A percentile compares a stretch with the other conserved stretches of the same genome.
phyloP scores from a whole-genome alignment of 2,329 filamentous ascomycete genomes.

The Cercospora janseana region DNA sequence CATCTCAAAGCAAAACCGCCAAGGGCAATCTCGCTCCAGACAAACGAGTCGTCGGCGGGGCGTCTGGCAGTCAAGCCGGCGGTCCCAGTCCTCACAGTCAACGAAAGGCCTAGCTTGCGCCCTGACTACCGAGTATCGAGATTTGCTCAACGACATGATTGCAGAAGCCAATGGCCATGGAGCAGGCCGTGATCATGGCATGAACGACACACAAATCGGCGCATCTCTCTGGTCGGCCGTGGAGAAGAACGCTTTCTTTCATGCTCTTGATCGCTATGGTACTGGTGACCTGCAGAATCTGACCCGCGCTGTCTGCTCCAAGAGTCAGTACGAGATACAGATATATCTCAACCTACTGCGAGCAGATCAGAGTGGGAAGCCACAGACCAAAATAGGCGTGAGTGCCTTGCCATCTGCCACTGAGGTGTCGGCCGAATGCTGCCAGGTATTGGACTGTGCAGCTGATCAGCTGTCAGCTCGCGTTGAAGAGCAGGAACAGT shows the following conservation, averaged over 20 bases:
- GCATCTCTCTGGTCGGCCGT: conserved; percentile 64
- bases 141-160: conserved; percentile 58
- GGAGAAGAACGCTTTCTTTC: conserved; percentile 72
- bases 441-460: conserved; percentile 62
- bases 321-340: conserved; percentile 70
- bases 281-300: conserved; percentile 62
- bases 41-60: conserved; percentile 12
- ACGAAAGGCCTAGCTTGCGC: conserved; percentile 7
- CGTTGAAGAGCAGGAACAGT: conserved; percentile 63
- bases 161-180: conserved; percentile 40
- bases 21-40: conserved; percentile 10
- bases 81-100: conserved; percentile 15
- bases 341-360: conserved; percentile 67
- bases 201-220: conserved; percentile 60
- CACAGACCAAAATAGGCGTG: conserved; percentile 43
- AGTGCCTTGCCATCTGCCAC: conserved; percentile 67
- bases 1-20: conserved; percentile 14
- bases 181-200: not conserved
- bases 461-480: conserved; percentile 64
- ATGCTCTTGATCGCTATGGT: conserved; percentile 63
- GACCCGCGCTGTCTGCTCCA: conserved; percentile 62
- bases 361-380: conserved; percentile 40
- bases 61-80: conserved; percentile 12
- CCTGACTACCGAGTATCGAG: conserved; percentile 41
- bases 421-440: conserved; percentile 68